Evolutionary conservation across 371 early-diverging fungal species (phyloP).

Genomic region (Basidiobolus meristosporus): DNA sequence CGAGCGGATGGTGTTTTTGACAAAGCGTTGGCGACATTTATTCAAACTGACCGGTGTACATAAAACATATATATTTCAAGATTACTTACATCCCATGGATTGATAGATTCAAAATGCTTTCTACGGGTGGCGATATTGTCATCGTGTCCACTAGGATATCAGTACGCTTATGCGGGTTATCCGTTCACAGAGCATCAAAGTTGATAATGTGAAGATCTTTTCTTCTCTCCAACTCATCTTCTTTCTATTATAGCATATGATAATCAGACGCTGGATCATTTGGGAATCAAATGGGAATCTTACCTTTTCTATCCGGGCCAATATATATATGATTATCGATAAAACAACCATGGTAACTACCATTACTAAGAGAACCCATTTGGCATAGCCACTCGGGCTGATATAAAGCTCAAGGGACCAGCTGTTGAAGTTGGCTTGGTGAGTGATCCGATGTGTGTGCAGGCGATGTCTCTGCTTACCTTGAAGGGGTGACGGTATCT

Average conservation of each 20-base stretch:
- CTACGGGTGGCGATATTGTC: too few species aligned
- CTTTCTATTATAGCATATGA: conserved; percentile 16
- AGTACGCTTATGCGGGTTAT: too few species aligned
- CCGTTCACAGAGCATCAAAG: conserved; percentile 75
- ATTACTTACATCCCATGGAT: too few species aligned
- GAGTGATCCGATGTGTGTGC: not conserved
- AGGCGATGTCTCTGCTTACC: not conserved
- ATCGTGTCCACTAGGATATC: too few species aligned
- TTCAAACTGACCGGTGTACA: too few species aligned
- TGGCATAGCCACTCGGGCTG: conserved; percentile 61
- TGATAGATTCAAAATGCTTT: too few species aligned
- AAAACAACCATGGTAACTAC: conserved; percentile 36
- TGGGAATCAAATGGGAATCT: conserved; percentile 4
- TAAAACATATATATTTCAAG: too few species aligned
- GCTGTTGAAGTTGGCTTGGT: conserved; percentile 8
- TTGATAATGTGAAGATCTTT: conserved; percentile 66
- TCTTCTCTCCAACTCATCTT: conserved; percentile 52
- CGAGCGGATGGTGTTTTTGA: too few species aligned
- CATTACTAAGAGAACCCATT: conserved; percentile 52
- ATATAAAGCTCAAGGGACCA: conserved; percentile 79
- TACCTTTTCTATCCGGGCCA: conserved; percentile 61
- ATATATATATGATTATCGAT: conserved; percentile 36
- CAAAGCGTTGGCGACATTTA: too few species aligned
- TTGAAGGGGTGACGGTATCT: conserved; percentile 15
- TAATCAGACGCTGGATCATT: not conserved